A percentile compares a stretch with the other conserved stretches of the same genome.
Conservation (phyloP, 78 protist species). For the Protostelium mycophagum region DNA sequence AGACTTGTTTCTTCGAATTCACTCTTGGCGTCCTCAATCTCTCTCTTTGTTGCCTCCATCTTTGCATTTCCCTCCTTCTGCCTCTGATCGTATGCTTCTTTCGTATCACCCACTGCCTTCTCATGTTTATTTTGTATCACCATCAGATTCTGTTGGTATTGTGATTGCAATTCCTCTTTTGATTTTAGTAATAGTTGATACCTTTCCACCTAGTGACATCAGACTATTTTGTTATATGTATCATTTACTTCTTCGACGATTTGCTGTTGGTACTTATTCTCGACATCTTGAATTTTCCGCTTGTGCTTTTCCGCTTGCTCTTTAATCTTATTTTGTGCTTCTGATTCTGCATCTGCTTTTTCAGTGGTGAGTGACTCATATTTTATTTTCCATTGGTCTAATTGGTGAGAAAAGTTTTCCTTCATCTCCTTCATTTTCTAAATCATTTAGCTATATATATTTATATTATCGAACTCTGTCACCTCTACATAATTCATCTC, state of each 20-base stretch:
- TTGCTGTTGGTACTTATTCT: not conserved
- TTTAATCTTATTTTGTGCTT: not conserved
- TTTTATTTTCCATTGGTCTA: not conserved
- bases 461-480: not conserved
- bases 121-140: slow-evolving; percentile 3
- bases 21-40: not conserved
- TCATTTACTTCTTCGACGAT: slow-evolving; percentile 22
- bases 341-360: not conserved
- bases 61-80: slow-evolving; percentile 17
- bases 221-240: not conserved
- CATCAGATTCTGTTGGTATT: slow-evolving; percentile 22
- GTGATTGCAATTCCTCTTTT: slow-evolving; percentile 9
- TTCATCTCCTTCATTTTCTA: slow-evolving; percentile 56
- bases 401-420: slow-evolving; percentile 21
- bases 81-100: slow-evolving; percentile 23
- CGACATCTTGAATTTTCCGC: slow-evolving; percentile 24
- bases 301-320: not conserved
- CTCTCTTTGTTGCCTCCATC: slow-evolving; percentile 2
- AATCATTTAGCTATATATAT: not conserved
- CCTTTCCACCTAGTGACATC: not conserved
- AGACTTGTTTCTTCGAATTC: not conserved
- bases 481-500: slow-evolving; percentile 14
- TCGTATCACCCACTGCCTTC: not conserved
- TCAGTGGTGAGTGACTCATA: not conserved
- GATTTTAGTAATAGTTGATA: not conserved